Evolutionary conservation across 1,284 basidiomycete genomes (phyloP).

Genomic region (Naganishia albida): DNA sequence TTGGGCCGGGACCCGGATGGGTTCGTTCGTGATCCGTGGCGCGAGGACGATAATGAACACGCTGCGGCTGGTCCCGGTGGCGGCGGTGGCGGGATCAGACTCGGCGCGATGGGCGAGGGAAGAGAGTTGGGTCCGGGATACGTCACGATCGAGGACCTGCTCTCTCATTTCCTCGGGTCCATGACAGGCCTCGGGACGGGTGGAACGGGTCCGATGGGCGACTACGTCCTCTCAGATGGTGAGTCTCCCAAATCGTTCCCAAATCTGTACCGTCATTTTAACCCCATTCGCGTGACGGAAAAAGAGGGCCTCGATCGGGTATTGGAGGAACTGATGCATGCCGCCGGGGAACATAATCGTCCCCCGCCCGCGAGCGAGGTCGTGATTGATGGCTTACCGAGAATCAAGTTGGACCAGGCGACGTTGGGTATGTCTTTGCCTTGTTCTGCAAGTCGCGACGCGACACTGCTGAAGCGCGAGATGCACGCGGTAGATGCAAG

Average conservation of each 20-base stretch:
- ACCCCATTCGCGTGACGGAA: neutral
- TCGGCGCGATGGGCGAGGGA: neutral
- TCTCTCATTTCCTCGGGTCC: slow-evolving; percentile 14
- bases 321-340: slow-evolving; percentile 51
- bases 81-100: neutral
- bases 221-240: slow-evolving; percentile 52
- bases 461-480: neutral
- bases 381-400: slow-evolving; percentile 50
- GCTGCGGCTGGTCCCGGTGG: neutral
- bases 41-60: neutral
- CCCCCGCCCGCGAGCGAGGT: slow-evolving; percentile 49
- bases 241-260: neutral
- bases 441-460: too few species aligned
- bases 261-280: neutral
- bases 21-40: slow-evolving; percentile 20
- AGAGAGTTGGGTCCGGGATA: slow-evolving; percentile 5
- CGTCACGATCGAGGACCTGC: slow-evolving; percentile 33
- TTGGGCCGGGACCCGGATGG: slow-evolving; percentile 12
- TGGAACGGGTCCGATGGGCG: slow-evolving; percentile 41
- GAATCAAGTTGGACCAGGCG: slow-evolving; percentile 45
- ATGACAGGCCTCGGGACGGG: slow-evolving; percentile 11
- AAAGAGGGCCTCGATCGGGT: slow-evolving; percentile 50
- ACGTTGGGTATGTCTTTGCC: slow-evolving; percentile 41
- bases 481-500: slow-evolving; percentile 43
- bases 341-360: slow-evolving; percentile 48